Conservation (phyloP, 164 flowering plant genomes). For the Tetrastigma voinierianum region DNA sequence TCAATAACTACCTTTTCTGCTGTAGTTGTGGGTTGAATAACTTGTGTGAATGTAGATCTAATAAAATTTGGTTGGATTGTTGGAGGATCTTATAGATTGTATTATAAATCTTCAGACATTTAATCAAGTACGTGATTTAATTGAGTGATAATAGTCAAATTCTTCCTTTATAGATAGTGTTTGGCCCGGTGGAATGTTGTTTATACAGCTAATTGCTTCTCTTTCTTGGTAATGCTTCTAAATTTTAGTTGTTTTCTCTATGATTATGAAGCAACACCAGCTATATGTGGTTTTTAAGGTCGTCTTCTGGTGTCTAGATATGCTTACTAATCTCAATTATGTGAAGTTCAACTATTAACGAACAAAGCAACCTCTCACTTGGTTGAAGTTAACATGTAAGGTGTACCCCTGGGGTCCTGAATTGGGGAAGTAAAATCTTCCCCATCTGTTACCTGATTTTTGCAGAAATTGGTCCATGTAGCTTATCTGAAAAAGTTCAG, state of each 20-base stretch:
- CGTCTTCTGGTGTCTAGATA: too few species aligned
- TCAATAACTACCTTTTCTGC: neutral
- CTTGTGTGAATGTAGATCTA: neutral
- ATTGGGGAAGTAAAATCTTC: neutral
- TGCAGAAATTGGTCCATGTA: neutral
- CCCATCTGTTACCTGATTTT: neutral
- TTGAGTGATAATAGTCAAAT: neutral
- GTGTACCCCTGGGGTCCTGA: neutral
- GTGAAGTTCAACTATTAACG: neutral
- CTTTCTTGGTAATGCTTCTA: too few species aligned
- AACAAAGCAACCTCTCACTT: neutral
- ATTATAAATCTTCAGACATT: neutral
- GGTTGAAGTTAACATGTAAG: neutral
- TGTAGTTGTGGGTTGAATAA: neutral
- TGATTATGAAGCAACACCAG: neutral
- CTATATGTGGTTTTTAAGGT: neutral
- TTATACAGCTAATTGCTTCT: too few species aligned
- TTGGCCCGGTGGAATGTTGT: too few species aligned
- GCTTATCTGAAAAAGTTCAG: neutral
- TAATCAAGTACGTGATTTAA: too few species aligned
- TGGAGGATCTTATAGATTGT: neutral
- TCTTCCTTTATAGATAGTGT: neutral
- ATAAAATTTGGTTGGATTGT: neutral
- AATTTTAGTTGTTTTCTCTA: neutral
- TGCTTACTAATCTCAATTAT: neutral